Conservation (phyloP, 2,329 filamentous ascomycete genomes). For the Xylaria sp. region DNA sequence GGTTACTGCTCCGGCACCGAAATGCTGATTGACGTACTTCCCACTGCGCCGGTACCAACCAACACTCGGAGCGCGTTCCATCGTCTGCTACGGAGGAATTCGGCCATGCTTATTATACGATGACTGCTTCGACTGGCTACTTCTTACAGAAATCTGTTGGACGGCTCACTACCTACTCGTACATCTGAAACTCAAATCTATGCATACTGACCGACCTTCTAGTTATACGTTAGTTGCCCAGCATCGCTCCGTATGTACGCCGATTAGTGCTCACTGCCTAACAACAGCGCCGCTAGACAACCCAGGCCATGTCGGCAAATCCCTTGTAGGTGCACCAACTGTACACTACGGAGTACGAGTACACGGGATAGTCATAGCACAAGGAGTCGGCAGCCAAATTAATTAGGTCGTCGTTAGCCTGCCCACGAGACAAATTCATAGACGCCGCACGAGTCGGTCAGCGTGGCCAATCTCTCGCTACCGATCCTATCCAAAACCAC, state of each 20-base stretch:
- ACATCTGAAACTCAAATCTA: no score
- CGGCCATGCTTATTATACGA: no score
- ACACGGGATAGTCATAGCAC: neutral
- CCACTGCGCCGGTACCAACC: neutral
- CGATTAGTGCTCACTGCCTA: no score
- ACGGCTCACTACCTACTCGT: no score
- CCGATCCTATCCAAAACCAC: neutral
- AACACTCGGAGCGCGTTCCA: no score
- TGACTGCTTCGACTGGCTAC: no score
- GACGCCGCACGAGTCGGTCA: slow-evolving; percentile 4
- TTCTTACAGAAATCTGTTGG: no score
- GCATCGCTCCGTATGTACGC: no score
- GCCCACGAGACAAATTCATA: slow-evolving; percentile 5
- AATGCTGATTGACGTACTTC: neutral
- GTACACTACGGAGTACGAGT: neutral
- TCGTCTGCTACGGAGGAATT: no score
- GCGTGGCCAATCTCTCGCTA: neutral
- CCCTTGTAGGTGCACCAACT: neutral
- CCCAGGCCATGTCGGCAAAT: slow-evolving; percentile 19
- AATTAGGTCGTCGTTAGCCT: neutral
- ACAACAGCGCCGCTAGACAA: neutral
- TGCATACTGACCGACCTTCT: no score
- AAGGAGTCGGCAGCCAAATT: slow-evolving; percentile 1
- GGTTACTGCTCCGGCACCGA: neutral
- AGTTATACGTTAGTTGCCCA: no score